phyloP scores from a whole-genome alignment of 2,329 filamentous ascomycete species.

The Apiospora hydei region DNA sequence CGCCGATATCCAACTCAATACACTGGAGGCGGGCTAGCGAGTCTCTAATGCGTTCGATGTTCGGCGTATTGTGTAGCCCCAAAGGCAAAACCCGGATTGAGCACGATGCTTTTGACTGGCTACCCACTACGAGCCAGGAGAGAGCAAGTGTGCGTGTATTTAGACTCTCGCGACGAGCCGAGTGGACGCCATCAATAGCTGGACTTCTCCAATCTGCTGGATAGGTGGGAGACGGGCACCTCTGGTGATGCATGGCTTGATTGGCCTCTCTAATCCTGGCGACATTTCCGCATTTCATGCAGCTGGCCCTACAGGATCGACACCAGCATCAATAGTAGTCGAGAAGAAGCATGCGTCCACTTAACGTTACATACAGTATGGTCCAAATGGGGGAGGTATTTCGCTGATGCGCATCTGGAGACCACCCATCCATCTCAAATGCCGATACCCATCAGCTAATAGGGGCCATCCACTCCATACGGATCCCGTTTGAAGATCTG shows the following conservation, averaged over 20 bases:
- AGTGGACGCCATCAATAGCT: slow-evolving; percentile 35
- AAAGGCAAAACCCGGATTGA: neutral
- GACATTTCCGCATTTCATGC: slow-evolving; percentile 25
- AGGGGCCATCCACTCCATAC: slow-evolving; percentile 8
- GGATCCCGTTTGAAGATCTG: slow-evolving; percentile 18
- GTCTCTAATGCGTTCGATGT: neutral
- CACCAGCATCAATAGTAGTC: slow-evolving; percentile 27
- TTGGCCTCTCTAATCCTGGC: slow-evolving; percentile 26
- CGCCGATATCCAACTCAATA: neutral
- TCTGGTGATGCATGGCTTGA: slow-evolving; percentile 21
- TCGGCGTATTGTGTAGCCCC: neutral
- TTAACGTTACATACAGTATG: slow-evolving; percentile 15
- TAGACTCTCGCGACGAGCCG: slow-evolving; percentile 38
- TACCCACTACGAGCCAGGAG: neutral
- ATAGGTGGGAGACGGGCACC: slow-evolving; percentile 22
- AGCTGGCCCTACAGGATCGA: slow-evolving; percentile 28
- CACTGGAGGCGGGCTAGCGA: slow-evolving; percentile 2
- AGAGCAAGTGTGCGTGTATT: slow-evolving; percentile 12
- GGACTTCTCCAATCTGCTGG: slow-evolving; percentile 17
- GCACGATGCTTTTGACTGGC: slow-evolving; percentile 1
- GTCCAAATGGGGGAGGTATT: slow-evolving; percentile 9
- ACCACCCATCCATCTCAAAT: slow-evolving; percentile 16
- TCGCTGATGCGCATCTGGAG: slow-evolving; percentile 11
- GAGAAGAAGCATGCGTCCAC: slow-evolving; percentile 11
- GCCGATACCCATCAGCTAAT: slow-evolving; percentile 15